Evolutionary conservation across 2,329 filamentous ascomycete genomes (phyloP), one percentile per base, ranked within the genome.

Genomic region (Diaporthe ampelina): DNA sequence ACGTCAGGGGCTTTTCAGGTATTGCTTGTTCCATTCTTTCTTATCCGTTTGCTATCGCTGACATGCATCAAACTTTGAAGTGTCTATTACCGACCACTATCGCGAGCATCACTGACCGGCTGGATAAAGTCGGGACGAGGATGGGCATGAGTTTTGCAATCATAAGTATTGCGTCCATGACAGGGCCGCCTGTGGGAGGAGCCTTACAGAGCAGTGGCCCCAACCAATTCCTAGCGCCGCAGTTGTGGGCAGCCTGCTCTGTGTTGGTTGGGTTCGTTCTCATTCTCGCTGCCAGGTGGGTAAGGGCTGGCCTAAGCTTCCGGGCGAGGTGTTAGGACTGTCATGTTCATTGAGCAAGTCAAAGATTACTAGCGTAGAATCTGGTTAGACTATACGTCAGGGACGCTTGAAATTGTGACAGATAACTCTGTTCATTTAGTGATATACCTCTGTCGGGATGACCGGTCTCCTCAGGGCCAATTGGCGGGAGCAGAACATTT

Each of bases 81-180:
- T 82, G 81, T 59, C 75, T 83, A 17, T 79, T 80, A 10, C 78
- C 82, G 3, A 81, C 81, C 10, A 77, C 78, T 0, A 75, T 83
- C 4, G 78, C 81, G 0, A 81, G 80, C 67, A 81, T 83, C 57
- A 82, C 81, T 5, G 78, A 79, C 21, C 77, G 77, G 6, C 78
- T 83, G 9, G 79, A 83, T 52, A 82, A 77, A 24, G 77, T 81
- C 40, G 82, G 81, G 10, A 81, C 81, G 19, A 73, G 81, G 29
- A 77, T 83, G 24, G 82, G 82, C 6, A 83, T 83, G 81, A 79
- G 0, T 83, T 83, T 37, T 45, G 77, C 76, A 43, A 76, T 83
- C 29, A 76, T 77, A 54, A 79, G 79, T 0, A 76, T 83, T 35
- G 78, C 81, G 5, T 77, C 81, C 4, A 77, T 83, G 40, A 82